Base-by-base conservation (phyloP, 352 stramenopile genomes). In the Pythium aristosporum region DNA sequence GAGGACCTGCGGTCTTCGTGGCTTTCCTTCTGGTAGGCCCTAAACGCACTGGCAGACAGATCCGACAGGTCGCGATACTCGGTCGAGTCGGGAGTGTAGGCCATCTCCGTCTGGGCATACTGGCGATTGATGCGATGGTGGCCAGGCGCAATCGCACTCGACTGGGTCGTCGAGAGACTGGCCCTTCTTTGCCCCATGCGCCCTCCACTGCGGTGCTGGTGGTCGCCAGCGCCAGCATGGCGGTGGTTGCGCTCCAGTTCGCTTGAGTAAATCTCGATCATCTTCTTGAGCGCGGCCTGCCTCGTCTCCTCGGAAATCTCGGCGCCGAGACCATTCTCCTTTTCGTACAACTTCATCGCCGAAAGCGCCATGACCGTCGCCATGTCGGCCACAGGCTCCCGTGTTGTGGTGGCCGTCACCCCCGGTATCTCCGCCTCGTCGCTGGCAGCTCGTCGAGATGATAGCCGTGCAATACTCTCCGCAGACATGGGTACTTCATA, bases 341-440 rank as follows among this genome's bases (percentile, higher is more conserved):
- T 75, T 51, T 91, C 82, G 41, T 91, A 91, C 52, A 93, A 42
- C n/a, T 76, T 73, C 84, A 93, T 93, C 1, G 84, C 84, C 12
- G 72, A 86, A 47, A 93, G 74, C 13, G 84, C 84, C 71, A 93
- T 86, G 16, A 77, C 74, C 16, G 80, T 80, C 41, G 83, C 83
- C 25, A 81, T 49, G 44, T 89, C 72, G 18, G 85, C 61, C 1
- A 54, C 62, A 23, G 44, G 39, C 36, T 0, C 43, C 44, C 12
- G 36, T 64, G 12, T 63, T 54, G 12, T 53, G 51, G 36, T 53
- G 47, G 7, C 28, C 1, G 5, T 32, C 9, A 46, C 13, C 11
- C 10, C 18, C 5, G 10, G 39, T 46, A 1, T 46, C 39, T 46
- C 18, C 2, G 12, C 15, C 39, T 16, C 39, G 13, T 46, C 39